These are phyloP conservation scores for Ensete ventricosum DNA, from an alignment of 176 grass and related monocot genomes.

Conservation along the genomic window DNA sequence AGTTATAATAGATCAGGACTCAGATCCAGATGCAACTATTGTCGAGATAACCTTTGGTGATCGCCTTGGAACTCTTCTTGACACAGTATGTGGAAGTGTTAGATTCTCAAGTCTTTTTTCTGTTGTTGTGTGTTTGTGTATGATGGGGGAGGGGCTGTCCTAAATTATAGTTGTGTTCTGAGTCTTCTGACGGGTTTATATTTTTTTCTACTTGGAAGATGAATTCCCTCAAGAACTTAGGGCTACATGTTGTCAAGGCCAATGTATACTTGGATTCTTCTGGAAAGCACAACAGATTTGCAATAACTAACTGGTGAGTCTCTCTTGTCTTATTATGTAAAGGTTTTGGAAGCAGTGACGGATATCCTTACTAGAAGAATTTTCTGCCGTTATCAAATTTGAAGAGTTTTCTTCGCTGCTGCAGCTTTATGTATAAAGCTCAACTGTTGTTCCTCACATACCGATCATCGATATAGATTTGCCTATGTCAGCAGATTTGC, in stretches of 20 bases:
- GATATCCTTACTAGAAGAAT: not conserved
- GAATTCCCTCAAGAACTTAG: slow-evolving; percentile 73
- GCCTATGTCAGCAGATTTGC: slow-evolving; percentile 24
- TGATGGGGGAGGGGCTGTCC: slow-evolving; percentile 6
- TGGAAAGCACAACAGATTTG: slow-evolving; percentile 83
- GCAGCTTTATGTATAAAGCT: not conserved
- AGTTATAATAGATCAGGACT: slow-evolving; percentile 98
- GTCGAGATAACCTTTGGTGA: slow-evolving; percentile 97
- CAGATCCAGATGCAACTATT: slow-evolving; percentile 82
- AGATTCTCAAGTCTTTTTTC: too few species aligned
- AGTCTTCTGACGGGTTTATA: not conserved
- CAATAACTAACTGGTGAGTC: slow-evolving; percentile 73
- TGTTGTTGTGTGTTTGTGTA: slow-evolving; percentile 7
- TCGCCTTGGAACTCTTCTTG: slow-evolving; percentile 92
- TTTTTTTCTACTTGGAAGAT: slow-evolving; percentile 45
- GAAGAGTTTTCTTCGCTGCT: not conserved
- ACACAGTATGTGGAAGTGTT: slow-evolving; percentile 53
- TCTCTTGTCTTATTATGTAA: slow-evolving; percentile 16
- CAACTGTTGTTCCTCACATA: not conserved
- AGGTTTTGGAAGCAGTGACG: not conserved
- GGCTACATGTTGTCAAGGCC: slow-evolving; percentile 92
- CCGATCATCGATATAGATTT: slow-evolving; percentile 18
- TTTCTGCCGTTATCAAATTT: not conserved
- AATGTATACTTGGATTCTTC: slow-evolving; percentile 84
- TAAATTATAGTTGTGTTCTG: not conserved